These are phyloP conservation scores for Starmerella powellii DNA, from an alignment of 805 yeast genomes.

Conservation along the genomic window DNA sequence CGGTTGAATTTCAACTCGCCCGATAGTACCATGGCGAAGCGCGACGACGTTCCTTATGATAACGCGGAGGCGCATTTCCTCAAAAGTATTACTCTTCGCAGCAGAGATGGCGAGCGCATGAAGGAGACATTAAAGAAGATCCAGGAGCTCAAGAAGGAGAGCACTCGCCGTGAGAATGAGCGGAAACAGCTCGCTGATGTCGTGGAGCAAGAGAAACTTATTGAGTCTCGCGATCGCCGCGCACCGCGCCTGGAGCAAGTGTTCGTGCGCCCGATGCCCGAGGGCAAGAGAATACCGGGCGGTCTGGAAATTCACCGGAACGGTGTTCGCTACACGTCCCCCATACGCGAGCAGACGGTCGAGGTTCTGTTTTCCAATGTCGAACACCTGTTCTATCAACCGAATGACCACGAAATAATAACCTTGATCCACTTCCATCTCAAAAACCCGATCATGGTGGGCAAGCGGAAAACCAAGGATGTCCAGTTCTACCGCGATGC, in stretches of 20 bases:
- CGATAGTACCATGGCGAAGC: slow-evolving; percentile 62
- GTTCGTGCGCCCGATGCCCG: slow-evolving; percentile 90
- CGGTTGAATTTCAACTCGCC: slow-evolving; percentile 90
- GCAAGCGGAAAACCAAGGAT: slow-evolving; percentile 88
- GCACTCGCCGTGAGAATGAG: slow-evolving; percentile 81
- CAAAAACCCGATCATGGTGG: slow-evolving; percentile 86
- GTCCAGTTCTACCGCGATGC: slow-evolving; percentile 96
- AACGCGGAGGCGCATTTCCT: slow-evolving; percentile 79
- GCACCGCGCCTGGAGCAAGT: slow-evolving; percentile 79
- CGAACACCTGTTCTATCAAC: slow-evolving; percentile 88
- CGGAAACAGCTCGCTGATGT: slow-evolving; percentile 88
- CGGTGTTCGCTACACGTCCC: slow-evolving; percentile 87
- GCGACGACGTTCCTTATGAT: slow-evolving; percentile 80
- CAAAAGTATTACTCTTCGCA: slow-evolving; percentile 75
- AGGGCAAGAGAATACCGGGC: slow-evolving; percentile 91
- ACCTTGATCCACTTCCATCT: slow-evolving; percentile 87
- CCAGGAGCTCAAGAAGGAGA: slow-evolving; percentile 81
- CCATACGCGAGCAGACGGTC: slow-evolving; percentile 71
- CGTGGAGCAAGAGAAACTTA: slow-evolving; percentile 75
- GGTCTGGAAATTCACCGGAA: slow-evolving; percentile 83
- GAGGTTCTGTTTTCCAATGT: slow-evolving; percentile 84
- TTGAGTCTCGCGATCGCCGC: slow-evolving; percentile 72
- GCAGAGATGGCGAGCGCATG: slow-evolving; percentile 84
- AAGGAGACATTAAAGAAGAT: slow-evolving; percentile 79
- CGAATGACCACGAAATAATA: slow-evolving; percentile 86